Base-by-base conservation (phyloP, 2,329 filamentous ascomycete genomes). In the Aspergillus glaucus region DNA sequence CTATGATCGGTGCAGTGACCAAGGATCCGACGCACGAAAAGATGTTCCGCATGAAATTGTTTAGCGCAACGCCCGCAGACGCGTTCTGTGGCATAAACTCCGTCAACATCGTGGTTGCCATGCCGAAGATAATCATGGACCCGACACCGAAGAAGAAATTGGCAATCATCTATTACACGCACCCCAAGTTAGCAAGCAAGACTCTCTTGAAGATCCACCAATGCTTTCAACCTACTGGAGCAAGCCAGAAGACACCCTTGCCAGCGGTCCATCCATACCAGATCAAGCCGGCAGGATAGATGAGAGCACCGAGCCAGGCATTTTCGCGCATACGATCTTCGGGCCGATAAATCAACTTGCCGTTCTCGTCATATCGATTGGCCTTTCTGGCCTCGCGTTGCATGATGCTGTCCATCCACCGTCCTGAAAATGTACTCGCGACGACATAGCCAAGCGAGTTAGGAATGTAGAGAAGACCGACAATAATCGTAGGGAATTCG, bases 311-410 rank as follows among this genome's bases (percentile, higher is more conserved):
- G 0, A 91, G 67, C 85, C 85, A 92, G 2, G 86, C 85, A 62
- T 94, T 93, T 62, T 92, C 86, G 40, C 84, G 77, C 80, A 93
- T 87, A 10, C 88, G 79, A 65, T 94, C 88, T 68, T 93, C 88
- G 0, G 88, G 88, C 2, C 81, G 74, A 60, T 82, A 86, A 8
- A 88, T 71, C 17, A 88, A 72, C 50, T 77, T 79, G 12, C 87
- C 87, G 34, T 79, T 68, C 32, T 77, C 78, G 56, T 88, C 86
- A 58, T 84, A 86, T 21, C 87, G 75, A 10, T 80, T 81, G 0
- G 85, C 86, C 54, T 78, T 83, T n/a, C 71, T 73, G 0, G 88
- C 88, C 66, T 88, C 85, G 17, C 86, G 79, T 28, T 80, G 76
- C 88, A 93, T 93, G 67, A 93, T 92, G 15, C 68, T 70, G 64